Evolutionary conservation across 768 basidiomycete genomes (phyloP), one percentile per base, ranked within the genome.

Genomic region (Crucibulum laeve): DNA sequence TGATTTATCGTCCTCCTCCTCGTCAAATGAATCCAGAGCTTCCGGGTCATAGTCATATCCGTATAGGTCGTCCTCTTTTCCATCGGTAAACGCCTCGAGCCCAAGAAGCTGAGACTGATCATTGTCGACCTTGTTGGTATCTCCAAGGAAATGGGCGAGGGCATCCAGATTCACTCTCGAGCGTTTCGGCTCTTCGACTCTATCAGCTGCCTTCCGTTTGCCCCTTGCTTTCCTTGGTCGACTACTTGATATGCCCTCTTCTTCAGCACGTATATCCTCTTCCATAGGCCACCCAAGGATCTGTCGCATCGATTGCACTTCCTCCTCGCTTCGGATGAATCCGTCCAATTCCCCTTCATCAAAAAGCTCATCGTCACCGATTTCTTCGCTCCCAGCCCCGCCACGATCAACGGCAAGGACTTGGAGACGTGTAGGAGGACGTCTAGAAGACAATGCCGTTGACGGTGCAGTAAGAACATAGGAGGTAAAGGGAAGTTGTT

Each of bases 361-460:
- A 46, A 91, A 87, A 18, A 91, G 63, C 45, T 90, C 88, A 5
- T 87, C 81, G 47, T 91, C 88, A 1, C 53, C 48, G 15, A 91
- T 77, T 17, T 71, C 62, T 18, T 65, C 65, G 25, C 61, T 67
- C 4, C 64, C 65, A 37, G 70, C 70, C 25, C 80, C 82, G 35
- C 85, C 82, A 34, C 84, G 80, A 36, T 69, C 66, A 8, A 69
- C 64, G 0, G 71, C 63, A 25, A 91, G 71, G 21, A 82, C 61
- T 49, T 87, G 84, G 6, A 91, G 70, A 25, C 88, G 84, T 2
- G 82, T 80, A 2, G 80, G 87, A 10, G 58, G 51, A 11, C 22
- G 44, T 37, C 38, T 62, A 42, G 48, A 60, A 44, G 47, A 65
- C 39, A 51, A 55, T 37, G 50, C 59, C 44, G 51, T 45, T 5